Percentiles rank a stretch among this genome's conserved stretches.
Evolutionary conservation across 2,329 filamentous ascomycete species (phyloP).

Genomic region (Apiospora marii): DNA sequence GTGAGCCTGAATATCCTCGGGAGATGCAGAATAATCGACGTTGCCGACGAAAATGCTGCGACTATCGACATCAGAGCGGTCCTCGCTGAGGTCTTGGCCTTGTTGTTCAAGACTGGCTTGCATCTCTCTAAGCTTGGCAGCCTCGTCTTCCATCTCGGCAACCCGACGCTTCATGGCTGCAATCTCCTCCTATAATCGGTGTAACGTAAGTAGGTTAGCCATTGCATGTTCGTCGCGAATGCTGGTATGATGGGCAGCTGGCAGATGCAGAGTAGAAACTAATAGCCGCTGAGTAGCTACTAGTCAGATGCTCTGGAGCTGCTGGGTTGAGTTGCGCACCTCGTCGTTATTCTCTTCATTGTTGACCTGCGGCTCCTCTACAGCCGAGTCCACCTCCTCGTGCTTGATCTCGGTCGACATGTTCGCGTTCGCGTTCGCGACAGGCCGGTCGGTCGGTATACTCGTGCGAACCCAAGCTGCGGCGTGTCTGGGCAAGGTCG

Average conservation of each 20-base stretch:
- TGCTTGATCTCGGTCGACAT: constrained; percentile 15
- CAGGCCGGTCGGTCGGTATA: not conserved
- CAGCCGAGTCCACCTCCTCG: constrained; percentile 10
- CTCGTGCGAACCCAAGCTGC: not conserved
- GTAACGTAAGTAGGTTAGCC: constrained; percentile 37
- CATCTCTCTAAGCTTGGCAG: constrained; percentile 86
- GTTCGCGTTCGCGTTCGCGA: constrained; percentile 9
- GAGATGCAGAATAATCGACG: constrained; percentile 95
- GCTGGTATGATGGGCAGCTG: constrained; percentile 24
- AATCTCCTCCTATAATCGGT: constrained; percentile 71
- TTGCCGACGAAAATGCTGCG: constrained; percentile 98
- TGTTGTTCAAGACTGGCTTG: constrained; percentile 86
- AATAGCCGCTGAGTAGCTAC: constrained; percentile 30
- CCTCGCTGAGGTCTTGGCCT: constrained; percentile 78
- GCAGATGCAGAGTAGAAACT: constrained; percentile 30
- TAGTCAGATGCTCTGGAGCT: constrained; percentile 22
- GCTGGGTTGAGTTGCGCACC: constrained; percentile 45
- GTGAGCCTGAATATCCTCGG: constrained; percentile 97
- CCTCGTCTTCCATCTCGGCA: constrained; percentile 90
- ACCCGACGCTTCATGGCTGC: constrained; percentile 86
- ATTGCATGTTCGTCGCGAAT: constrained; percentile 29
- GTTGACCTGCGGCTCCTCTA: constrained; percentile 7
- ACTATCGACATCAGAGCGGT: constrained; percentile 94
- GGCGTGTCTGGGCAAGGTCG: not conserved
- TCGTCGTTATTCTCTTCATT: constrained; percentile 56